Conservation (phyloP, 495 filamentous ascomycete species). For the Neurospora intermedia region DNA sequence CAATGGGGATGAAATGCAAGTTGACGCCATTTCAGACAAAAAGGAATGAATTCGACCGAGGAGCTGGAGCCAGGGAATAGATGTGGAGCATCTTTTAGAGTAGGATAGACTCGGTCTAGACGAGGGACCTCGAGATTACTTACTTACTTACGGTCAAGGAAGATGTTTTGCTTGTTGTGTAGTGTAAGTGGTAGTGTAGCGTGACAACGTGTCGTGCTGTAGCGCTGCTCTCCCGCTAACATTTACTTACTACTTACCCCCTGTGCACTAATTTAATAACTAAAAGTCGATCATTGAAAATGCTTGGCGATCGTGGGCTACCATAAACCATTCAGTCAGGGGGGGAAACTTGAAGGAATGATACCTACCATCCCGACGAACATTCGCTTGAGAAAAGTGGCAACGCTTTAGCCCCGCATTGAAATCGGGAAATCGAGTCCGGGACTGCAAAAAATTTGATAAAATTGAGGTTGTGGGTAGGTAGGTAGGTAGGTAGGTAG, state of each 20-base stretch:
- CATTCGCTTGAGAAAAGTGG: too few relatives aligned
- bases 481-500: too few relatives aligned
- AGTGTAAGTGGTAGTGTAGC: neutral
- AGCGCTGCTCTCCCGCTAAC: neutral
- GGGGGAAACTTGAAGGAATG: too few relatives aligned
- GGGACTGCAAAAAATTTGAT: neutral
- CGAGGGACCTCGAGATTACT: neutral
- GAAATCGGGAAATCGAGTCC: neutral
- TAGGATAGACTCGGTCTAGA: too few relatives aligned
- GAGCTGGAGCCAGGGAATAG: too few relatives aligned
- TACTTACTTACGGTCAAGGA: neutral
- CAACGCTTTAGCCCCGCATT: neutral
- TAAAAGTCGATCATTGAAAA: neutral
- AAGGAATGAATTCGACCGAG: too few relatives aligned
- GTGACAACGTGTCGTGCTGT: neutral
- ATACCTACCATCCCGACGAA: neutral
- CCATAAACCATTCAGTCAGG: too few relatives aligned
- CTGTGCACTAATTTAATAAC: neutral
- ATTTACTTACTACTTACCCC: neutral
- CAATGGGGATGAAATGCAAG: neutral
- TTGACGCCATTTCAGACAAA: neutral
- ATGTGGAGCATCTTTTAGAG: neutral
- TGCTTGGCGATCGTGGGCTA: neutral
- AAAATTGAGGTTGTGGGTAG: neutral
- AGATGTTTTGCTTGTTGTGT: neutral